These are phyloP conservation scores for Candida freyschussii DNA, from an alignment of 1,139 yeast species.

Conservation along the genomic window DNA sequence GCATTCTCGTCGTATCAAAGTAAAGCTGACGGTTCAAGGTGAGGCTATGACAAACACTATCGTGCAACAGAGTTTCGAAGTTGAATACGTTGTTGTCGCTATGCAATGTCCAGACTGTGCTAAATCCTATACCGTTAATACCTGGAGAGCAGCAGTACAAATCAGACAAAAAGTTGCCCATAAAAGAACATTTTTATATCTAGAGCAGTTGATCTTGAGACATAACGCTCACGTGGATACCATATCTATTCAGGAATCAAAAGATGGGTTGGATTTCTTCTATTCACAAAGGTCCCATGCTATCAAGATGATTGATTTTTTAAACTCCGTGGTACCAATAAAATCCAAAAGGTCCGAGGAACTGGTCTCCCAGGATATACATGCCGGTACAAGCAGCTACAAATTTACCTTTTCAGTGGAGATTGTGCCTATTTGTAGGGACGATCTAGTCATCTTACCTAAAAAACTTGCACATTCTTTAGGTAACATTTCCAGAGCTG, in stretches of 20 bases:
- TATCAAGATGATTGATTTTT: constrained; percentile 86
- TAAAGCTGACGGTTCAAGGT: constrained; percentile 92
- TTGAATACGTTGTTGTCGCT: constrained; percentile 88
- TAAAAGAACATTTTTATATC: constrained; percentile 89
- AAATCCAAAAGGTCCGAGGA: constrained; percentile 84
- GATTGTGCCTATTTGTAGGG: constrained; percentile 96
- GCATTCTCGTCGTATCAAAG: constrained; percentile 89
- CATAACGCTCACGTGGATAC: constrained; percentile 96
- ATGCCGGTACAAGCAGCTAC: constrained; percentile 81
- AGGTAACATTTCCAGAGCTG: constrained; percentile 82
- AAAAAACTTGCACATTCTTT: constrained; percentile 74
- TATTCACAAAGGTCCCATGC: constrained; percentile 90
- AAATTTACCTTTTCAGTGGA: constrained; percentile 92
- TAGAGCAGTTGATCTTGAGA: constrained; percentile 89
- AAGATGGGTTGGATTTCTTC: constrained; percentile 93
- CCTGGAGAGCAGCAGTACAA: constrained; percentile 97
- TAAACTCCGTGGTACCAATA: constrained; percentile 83
- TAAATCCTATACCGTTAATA: constrained; percentile 87
- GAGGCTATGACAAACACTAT: constrained; percentile 92
- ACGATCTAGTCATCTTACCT: constrained; percentile 89
- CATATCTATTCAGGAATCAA: constrained; percentile 84
- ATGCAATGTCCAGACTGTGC: constrained; percentile 99
- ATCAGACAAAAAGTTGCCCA: constrained; percentile 96
- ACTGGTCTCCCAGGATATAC: constrained; percentile 87
- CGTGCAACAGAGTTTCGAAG: constrained; percentile 92